Conservation (phyloP, 805 yeast genomes). For the Candida jianshihensis region DNA sequence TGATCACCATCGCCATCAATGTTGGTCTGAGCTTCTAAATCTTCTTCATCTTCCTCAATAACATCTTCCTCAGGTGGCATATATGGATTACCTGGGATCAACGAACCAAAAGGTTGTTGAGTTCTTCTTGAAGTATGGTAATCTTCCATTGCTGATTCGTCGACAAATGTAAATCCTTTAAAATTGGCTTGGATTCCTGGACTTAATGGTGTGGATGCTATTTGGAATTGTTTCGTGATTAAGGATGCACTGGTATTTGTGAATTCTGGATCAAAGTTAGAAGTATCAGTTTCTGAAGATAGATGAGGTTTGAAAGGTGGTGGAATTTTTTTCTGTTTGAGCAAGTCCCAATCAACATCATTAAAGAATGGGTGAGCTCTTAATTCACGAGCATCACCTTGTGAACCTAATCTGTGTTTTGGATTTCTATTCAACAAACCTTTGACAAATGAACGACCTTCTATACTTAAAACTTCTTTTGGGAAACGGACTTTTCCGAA, state of each 20-base stretch:
- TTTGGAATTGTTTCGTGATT: constrained; percentile 57
- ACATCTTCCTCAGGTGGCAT: constrained; percentile 81
- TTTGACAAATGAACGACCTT: constrained; percentile 93
- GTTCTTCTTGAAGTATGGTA: constrained; percentile 41
- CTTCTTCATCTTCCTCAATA: constrained; percentile 59
- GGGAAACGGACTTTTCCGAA: constrained; percentile 98
- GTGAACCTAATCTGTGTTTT: constrained; percentile 86
- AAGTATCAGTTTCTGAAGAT: constrained; percentile 85
- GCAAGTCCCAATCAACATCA: constrained; percentile 85
- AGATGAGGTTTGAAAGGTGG: constrained; percentile 97
- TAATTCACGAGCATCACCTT: constrained; percentile 87
- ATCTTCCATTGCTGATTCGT: constrained; percentile 88
- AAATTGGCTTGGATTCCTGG: constrained; percentile 96
- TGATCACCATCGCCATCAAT: constrained; percentile 41
- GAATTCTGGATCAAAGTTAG: constrained; percentile 97
- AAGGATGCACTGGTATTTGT: constrained; percentile 86
- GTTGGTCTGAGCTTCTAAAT: constrained; percentile 35
- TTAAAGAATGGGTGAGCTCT: constrained; percentile 87
- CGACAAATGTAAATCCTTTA: constrained; percentile 95
- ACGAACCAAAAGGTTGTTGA: constrained; percentile 50
- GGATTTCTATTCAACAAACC: constrained; percentile 95
- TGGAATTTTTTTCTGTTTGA: constrained; percentile 74
- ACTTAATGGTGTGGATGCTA: constrained; percentile 66
- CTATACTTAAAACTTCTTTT: constrained; percentile 85
- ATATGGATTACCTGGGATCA: constrained; percentile 74